phyloP scores from a whole-genome alignment of 768 basidiomycete species.

The Tricholoma bakamatsutake region DNA sequence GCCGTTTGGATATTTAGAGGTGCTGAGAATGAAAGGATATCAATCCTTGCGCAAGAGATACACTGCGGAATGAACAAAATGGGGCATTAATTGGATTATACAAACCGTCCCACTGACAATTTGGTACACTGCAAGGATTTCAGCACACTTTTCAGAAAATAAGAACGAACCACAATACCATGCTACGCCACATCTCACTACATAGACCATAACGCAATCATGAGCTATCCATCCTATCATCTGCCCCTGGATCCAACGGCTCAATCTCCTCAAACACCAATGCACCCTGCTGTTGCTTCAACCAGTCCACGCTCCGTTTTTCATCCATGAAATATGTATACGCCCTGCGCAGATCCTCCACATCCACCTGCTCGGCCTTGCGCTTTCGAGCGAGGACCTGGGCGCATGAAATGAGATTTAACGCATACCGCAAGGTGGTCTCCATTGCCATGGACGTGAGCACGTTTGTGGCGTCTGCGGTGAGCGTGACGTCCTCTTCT shows the following conservation, averaged over 20 bases:
- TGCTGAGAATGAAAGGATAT: neutral
- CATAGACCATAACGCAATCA: neutral
- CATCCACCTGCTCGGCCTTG: constrained; percentile 74
- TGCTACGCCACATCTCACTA: neutral
- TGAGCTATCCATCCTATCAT: constrained; percentile 28
- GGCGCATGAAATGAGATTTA: constrained; percentile 93
- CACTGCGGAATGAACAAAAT: neutral
- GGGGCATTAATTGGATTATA: neutral
- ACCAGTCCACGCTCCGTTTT: constrained; percentile 86
- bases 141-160: neutral
- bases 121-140: neutral
- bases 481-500: constrained; percentile 91
- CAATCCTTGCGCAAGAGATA: neutral
- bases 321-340: constrained; percentile 93
- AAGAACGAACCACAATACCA: neutral
- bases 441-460: constrained; percentile 84
- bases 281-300: constrained; percentile 76
- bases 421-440: constrained; percentile 89
- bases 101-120: neutral
- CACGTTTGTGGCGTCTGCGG: constrained; percentile 66
- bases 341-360: constrained; percentile 76
- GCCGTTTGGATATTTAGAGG: no score
- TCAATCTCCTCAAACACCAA: constrained; percentile 71
- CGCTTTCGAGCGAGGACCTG: constrained; percentile 82
- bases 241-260: constrained; percentile 22